Conservation (phyloP, 2,329 filamentous ascomycete genomes). For the Cladosporium oxysporum region DNA sequence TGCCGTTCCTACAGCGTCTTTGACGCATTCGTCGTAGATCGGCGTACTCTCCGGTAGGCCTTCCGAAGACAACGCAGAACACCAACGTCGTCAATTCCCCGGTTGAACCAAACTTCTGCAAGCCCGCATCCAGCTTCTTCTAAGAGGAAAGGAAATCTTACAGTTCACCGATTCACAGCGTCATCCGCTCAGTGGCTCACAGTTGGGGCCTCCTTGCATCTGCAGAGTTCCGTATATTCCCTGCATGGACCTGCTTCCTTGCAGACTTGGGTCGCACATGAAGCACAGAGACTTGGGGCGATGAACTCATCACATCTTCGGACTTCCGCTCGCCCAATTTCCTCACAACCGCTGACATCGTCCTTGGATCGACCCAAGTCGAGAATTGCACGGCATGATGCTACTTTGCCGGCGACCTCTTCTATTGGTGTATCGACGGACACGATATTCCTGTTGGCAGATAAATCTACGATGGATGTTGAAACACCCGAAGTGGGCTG, state of each 20-base stretch:
- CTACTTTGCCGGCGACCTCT: not conserved
- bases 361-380: not conserved
- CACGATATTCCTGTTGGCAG: not conserved
- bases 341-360: constrained; percentile 6
- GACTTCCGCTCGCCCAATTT: constrained; percentile 10
- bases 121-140: not conserved
- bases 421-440: not conserved
- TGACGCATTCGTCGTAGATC: not conserved
- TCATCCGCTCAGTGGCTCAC: not conserved
- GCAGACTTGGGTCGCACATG: not conserved
- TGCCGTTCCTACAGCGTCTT: constrained; percentile 13
- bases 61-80: constrained; percentile 1
- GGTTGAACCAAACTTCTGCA: not conserved
- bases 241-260: constrained; percentile 3
- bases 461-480: not conserved
- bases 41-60: not conserved
- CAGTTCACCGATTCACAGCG: not conserved
- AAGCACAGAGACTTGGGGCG: not conserved
- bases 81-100: not conserved
- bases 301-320: constrained; percentile 16
- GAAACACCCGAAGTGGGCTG: not conserved
- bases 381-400: not conserved
- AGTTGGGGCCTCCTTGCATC: not conserved
- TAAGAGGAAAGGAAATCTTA: too few relatives aligned
- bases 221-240: not conserved